Base-by-base conservation (phyloP, 305 asterid species). In the Lippia alba region DNA sequence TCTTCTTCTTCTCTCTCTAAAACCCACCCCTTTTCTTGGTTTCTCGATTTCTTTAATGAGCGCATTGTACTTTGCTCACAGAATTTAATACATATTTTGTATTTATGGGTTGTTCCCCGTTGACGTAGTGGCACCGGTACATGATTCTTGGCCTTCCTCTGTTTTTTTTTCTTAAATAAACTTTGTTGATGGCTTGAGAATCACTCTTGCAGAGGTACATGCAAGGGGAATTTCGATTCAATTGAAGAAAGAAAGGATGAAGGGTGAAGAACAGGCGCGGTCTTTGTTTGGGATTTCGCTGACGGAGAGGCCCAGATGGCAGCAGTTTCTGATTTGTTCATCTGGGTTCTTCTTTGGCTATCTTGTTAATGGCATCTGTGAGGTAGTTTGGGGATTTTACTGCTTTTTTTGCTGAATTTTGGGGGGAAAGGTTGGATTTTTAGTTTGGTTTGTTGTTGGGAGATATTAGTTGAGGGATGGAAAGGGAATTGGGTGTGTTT, bases 331-430 rank as follows among this genome's bases (percentile, higher is more conserved):
- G 48, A 74, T 89, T 33, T 89, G 96, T 53, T 85, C 90, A 39
- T 76, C 96, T 64, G 96, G 94, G 19, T 89, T 89, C 70, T 87
- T 89, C 87, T 87, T 87, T 59, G 96, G 94, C 6, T 89, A 89
- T 71, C 96, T 89, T 30, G 91, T 89, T 24, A 89, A 89, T 70
- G 96, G 96, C 71, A 65, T 89, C 51, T 89, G 94, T 68, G 96
- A 87, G 94, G 94, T 84, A 61, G 2, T 19, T 18, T 14, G 54
- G 0, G 0, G 53, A 1, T 49, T 56, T 18, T 67, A 1, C 15
- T 11, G 41, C 1, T 30, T 4, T 40, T 48, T 48, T 61, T 15
- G 49, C 0, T 4, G 5, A 32, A 34, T 62, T 56, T 54, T 15
- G 1, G 18, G 12, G 18, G 14, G 18, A 48, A 16, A 66, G 54